Evolutionary conservation across 176 grass and related monocot species (phyloP).

Genomic region (Olyra latifolia): DNA sequence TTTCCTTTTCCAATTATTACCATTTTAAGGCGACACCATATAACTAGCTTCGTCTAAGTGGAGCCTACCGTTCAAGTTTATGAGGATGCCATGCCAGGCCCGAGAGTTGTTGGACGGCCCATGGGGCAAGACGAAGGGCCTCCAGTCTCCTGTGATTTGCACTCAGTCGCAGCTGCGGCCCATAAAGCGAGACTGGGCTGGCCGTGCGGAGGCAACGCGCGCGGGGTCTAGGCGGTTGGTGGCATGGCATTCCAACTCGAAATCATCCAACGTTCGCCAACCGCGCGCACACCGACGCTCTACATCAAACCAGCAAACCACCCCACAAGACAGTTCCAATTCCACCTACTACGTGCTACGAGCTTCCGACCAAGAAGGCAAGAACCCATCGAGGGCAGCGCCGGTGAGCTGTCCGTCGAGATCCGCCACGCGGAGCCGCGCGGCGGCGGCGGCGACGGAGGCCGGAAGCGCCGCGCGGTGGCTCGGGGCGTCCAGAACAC

Average conservation of each 20-base stretch:
- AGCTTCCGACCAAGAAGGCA: no score
- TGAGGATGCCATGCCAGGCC: no score
- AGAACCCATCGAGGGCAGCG: background rate
- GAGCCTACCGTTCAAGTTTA: no score
- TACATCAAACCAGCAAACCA: background rate
- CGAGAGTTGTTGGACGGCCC: no score
- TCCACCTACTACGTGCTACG: no score
- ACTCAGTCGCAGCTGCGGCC: background rate
- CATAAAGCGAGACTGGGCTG: background rate
- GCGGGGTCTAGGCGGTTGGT: no score
- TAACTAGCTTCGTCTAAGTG: no score
- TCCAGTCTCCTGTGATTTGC: no score
- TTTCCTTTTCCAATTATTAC: no score
- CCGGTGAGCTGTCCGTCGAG: background rate
- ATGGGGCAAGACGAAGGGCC: background rate
- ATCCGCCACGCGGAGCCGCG: background rate
- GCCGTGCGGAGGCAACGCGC: no score
- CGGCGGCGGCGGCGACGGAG: background rate
- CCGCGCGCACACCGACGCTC: background rate
- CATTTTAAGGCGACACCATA: no score
- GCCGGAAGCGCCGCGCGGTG: conserved; percentile 33
- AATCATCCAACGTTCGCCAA: background rate
- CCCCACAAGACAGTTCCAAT: no score
- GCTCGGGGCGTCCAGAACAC: conserved; percentile 64
- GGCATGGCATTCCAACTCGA: background rate